Base-by-base conservation (phyloP, 176 grass and related monocot species). In the Oryza brachyantha region DNA sequence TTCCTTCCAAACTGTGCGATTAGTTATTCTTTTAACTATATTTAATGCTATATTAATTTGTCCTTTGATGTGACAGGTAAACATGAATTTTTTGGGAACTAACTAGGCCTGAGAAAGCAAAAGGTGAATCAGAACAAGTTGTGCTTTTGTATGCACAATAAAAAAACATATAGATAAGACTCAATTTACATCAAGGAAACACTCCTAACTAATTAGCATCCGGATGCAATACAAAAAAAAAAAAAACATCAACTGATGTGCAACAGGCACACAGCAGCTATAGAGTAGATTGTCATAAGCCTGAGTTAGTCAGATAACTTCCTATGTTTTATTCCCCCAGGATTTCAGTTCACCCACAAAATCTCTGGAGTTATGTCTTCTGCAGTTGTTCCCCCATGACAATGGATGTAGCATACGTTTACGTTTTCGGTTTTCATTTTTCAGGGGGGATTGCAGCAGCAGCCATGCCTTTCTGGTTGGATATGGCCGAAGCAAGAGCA, bases 401-500 rank as follows among this genome's bases (percentile, higher is more conserved):
- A 26, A 50, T 62, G 16, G 25, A 41, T 52, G n/a, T 45, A 80
- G 70, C 69, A 79, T 64, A 59, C 34, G 41, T 46, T 72, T 67
- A 72, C 26, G 55, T 38, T 72, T 76, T 83, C 70, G 39, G 58
- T 26, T 83, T 83, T 90, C 85, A 83, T 63, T 48, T 85, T 65
- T 83, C 74, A 38, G 67, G 46, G 70, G 82, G 64, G 31, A 80
- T 73, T 2, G 78, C 59, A 74, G 81, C 59, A 45, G 28, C 76
- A 9, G 70, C 48, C 19, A 43, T 62, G 31, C 91, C 91, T 82
- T 91, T 93, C 73, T 93, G 78, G 69, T 27, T 67, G 63, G 89
- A 89, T 74, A 92, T 85, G 62, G 86, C 89, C 0, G 89, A 94
- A 25, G 92, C 92, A 35, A 94, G 89, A 57, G 93, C 83, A 52